Conservation (phyloP, 208 protist species). For the Leishmania lainsoni region DNA sequence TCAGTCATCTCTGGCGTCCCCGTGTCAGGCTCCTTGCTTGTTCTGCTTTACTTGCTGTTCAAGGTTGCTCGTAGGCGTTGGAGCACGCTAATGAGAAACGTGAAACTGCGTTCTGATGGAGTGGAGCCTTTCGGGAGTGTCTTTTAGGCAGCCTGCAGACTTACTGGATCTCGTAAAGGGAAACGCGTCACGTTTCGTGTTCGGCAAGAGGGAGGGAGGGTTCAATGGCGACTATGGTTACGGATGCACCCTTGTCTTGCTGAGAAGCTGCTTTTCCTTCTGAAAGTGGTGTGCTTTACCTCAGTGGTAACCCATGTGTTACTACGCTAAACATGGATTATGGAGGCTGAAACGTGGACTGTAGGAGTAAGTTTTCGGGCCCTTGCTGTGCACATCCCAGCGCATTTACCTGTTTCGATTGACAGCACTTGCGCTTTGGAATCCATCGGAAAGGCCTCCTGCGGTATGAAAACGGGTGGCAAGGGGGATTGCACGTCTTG, state of each 20-base stretch:
- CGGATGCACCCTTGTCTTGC: background rate
- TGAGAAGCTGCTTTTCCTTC: background rate
- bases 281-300: background rate
- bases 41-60: background rate
- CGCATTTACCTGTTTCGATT: background rate
- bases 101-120: background rate
- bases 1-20: background rate
- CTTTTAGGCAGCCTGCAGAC: background rate
- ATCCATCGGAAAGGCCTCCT: background rate
- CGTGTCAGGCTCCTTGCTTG: background rate
- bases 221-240: background rate
- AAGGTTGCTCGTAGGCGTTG: background rate
- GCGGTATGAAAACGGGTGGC: background rate
- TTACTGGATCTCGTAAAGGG: background rate
- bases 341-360: background rate
- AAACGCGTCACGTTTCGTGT: background rate
- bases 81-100: background rate
- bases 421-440: background rate
- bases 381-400: background rate
- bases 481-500: background rate
- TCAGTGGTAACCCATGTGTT: background rate
- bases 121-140: background rate
- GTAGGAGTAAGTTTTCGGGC: background rate
- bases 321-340: background rate
- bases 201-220: background rate